Base-by-base conservation (phyloP, 495 filamentous ascomycete genomes). In the Lophium mytilinum region DNA sequence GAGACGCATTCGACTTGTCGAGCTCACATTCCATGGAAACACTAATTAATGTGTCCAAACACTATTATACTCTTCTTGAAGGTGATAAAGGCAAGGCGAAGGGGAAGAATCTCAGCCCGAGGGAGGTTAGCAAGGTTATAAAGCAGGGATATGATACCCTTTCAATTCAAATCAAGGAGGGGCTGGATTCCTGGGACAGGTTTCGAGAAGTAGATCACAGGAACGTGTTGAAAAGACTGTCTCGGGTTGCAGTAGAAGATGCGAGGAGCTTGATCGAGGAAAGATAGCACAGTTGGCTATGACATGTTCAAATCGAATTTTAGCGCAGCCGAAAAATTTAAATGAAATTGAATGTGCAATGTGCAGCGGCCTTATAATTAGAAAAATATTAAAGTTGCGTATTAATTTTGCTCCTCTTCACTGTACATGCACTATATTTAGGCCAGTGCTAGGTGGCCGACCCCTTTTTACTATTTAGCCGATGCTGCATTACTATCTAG, bases 111-210 rank as follows among this genome's bases (percentile, higher is more conserved):
- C 70, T 96, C 33, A 90, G 86, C 48, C 91, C 89, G 24, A 74
- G 81, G 9, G 88, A 96, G 71, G 89, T 98, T 14, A 84, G 83
- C 37, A 86, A 85, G 56, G 88, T 96, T 50, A 96, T 98, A 65
- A 94, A 93, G 75, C 85, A 90, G 68, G 93, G 93, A 0, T 97
- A 95, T 66, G 93, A 98, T 71, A 94, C 88, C 39, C 73, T 98
- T 64, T 89, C 83, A 57, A 89, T 97, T 51, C 85, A 92, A 68
- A 79, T 85, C 9, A 88, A 84, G 63, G 89, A 90, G 64, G 91
- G 86, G 0, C 66, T 95, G 57, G 90, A 88, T 70, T 80, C 78
- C 18, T 94, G 88, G 88, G 83, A 83, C 62, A 73, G 66, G 61
- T 90, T 82, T 60, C 73, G 87, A 8, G 88, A 92, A 71, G 85